Conservation (phyloP, 352 stramenopile species). For the Phytophthora melonis region DNA sequence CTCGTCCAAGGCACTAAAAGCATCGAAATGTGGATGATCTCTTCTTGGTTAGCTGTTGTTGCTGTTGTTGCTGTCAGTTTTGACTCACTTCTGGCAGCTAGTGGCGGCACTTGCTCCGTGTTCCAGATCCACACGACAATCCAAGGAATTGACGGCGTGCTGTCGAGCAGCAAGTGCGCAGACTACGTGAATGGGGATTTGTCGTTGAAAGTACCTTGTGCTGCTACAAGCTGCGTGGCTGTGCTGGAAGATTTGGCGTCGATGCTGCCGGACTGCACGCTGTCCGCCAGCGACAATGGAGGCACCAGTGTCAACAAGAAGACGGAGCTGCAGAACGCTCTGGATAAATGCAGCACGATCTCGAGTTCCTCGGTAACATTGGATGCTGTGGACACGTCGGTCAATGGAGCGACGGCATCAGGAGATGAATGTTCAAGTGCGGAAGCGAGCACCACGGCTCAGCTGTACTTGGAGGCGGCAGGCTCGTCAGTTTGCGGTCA, state of each 20-base stretch:
- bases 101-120: conserved; percentile 10
- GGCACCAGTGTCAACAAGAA: conserved; percentile 22
- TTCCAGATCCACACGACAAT: conserved; percentile 32
- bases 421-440: conserved; percentile 5
- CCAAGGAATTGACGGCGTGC: conserved; percentile 6
- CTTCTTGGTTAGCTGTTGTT: too few relatives aligned
- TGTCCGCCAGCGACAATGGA: conserved; percentile 18
- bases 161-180: conserved; percentile 13
- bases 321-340: conserved; percentile 7
- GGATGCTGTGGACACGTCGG: conserved; percentile 7
- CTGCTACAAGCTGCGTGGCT: conserved; percentile 6
- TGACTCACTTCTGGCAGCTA: too few relatives aligned
- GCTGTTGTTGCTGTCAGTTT: too few relatives aligned
- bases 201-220: conserved; percentile 14
- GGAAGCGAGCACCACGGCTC: conserved; percentile 15
- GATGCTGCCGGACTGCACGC: conserved; percentile 18
- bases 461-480: conserved; percentile 15
- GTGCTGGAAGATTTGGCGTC: conserved; percentile 7
- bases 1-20: too few relatives aligned
- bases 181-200: conserved; percentile 13
- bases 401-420: neutral
- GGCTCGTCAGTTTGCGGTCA: conserved; percentile 9
- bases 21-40: too few relatives aligned
- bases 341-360: conserved; percentile 5
- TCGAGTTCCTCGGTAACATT: conserved; percentile 13